These are phyloP conservation scores for Xylariaceae sp. DNA, from an alignment of 2,329 filamentous ascomycete species.

Conservation along the genomic window DNA sequence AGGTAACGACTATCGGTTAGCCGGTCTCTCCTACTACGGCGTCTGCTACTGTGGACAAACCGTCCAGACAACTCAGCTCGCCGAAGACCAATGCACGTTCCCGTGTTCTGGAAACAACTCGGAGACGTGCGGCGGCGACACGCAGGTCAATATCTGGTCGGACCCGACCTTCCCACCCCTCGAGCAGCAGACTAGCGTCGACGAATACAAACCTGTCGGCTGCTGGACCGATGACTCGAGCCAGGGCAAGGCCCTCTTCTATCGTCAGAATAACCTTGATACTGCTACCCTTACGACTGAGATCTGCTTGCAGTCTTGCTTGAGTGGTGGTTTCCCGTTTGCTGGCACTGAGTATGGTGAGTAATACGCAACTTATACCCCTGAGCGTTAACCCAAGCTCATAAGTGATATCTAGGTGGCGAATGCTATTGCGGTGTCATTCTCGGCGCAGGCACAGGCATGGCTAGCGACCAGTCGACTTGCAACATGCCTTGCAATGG, in stretches of 20 bases:
- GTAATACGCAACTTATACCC: background rate
- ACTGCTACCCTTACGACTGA: constrained; percentile 38
- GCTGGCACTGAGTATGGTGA: constrained; percentile 44
- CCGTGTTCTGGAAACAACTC: constrained; percentile 44
- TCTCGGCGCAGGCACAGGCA: constrained; percentile 42
- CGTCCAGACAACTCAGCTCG: constrained; percentile 47
- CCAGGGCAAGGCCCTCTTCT: constrained; percentile 42
- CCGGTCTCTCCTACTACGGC: constrained; percentile 48
- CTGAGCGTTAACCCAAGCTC: background rate
- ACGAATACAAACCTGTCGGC: constrained; percentile 54
- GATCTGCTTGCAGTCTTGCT: constrained; percentile 41
- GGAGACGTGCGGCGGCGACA: constrained; percentile 34
- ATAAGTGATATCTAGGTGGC: too few relatives aligned
- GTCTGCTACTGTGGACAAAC: constrained; percentile 50
- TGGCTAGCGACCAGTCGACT: constrained; percentile 32
- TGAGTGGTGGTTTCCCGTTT: constrained; percentile 40
- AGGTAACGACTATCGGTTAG: constrained; percentile 47
- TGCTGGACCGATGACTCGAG: constrained; percentile 50
- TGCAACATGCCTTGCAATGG: constrained; percentile 52
- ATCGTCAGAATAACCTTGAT: constrained; percentile 37
- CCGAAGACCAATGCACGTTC: constrained; percentile 52
- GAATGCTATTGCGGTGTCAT: constrained; percentile 50
- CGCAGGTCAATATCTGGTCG: constrained; percentile 21
- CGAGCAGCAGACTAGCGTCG: constrained; percentile 39
- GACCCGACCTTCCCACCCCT: constrained; percentile 43